Percentiles rank a stretch among this genome's conserved stretches.
Evolutionary conservation across 129 eudicot species (phyloP).

Genomic region (Ambrosia artemisiifolia): DNA sequence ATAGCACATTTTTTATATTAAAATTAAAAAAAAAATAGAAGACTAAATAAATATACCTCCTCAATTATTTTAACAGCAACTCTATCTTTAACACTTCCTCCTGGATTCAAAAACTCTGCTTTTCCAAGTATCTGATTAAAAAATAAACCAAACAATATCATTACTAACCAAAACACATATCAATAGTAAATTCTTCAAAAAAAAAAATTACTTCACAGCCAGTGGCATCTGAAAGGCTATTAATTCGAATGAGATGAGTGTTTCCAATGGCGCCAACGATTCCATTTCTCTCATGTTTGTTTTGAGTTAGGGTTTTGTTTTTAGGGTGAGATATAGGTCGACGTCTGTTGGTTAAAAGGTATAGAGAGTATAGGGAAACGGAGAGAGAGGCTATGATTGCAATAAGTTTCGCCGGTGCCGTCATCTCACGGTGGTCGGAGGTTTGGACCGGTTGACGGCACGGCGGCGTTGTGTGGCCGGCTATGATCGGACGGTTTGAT

Average conservation of each 20-base stretch:
- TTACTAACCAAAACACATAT: neutral
- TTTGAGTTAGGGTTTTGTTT: constrained; percentile 9
- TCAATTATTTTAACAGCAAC: constrained; percentile 81
- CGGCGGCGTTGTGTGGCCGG: constrained; percentile 13
- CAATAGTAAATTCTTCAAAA: too few species aligned
- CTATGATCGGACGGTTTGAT: neutral
- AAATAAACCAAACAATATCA: neutral
- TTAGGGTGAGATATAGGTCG: constrained; percentile 15
- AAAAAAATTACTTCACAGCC: constrained; percentile 91
- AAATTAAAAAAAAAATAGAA: neutral
- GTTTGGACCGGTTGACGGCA: constrained; percentile 6
- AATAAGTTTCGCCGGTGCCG: constrained; percentile 32
- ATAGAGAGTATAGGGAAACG: constrained; percentile 33
- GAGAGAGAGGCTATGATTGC: constrained; percentile 50
- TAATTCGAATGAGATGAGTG: constrained; percentile 85
- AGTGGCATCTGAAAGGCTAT: constrained; percentile 90
- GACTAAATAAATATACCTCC: constrained; percentile 56
- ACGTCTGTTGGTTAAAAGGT: constrained; percentile 26
- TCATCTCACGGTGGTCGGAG: constrained; percentile 37
- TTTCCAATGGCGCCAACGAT: constrained; percentile 75
- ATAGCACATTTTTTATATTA: neutral
- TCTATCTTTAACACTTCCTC: constrained; percentile 99
- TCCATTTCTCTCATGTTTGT: constrained; percentile 47
- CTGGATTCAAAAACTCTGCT: constrained; percentile 95
- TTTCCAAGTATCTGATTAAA: constrained; percentile 79